phyloP scores from a whole-genome alignment of 2,329 filamentous ascomycete species.

The Ophiocordyceps robertsii region DNA sequence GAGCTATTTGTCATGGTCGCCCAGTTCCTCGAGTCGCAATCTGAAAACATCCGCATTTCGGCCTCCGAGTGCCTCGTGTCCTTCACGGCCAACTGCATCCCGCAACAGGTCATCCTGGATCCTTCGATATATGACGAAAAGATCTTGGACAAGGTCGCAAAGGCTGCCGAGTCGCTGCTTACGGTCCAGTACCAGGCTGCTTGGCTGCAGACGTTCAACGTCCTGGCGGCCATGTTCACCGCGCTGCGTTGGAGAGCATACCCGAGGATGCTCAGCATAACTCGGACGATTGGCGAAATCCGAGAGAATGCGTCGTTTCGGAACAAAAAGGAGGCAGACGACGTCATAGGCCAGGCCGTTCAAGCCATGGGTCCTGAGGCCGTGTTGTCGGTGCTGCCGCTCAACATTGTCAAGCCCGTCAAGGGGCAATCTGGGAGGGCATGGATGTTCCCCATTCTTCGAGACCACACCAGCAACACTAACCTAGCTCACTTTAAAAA shows the following conservation, averaged over 20 bases:
- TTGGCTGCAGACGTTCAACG: slow-evolving; percentile 88
- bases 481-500: slow-evolving; percentile 71
- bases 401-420: slow-evolving; percentile 70
- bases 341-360: slow-evolving; percentile 77
- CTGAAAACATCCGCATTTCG: slow-evolving; percentile 86
- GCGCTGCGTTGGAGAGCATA: slow-evolving; percentile 72
- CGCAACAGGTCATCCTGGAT: slow-evolving; percentile 68
- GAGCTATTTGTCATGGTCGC: slow-evolving; percentile 71
- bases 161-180: slow-evolving; percentile 58
- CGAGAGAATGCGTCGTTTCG: slow-evolving; percentile 78
- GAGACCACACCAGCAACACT: slow-evolving; percentile 84
- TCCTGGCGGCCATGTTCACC: slow-evolving; percentile 78
- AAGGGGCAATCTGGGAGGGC: slow-evolving; percentile 73
- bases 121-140: slow-evolving; percentile 92
- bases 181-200: slow-evolving; percentile 87
- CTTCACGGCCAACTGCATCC: slow-evolving; percentile 82
- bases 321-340: slow-evolving; percentile 89
- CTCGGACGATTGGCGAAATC: slow-evolving; percentile 73
- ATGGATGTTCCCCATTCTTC: slow-evolving; percentile 85
- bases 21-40: slow-evolving; percentile 70
- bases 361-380: slow-evolving; percentile 80
- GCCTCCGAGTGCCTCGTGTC: slow-evolving; percentile 92
- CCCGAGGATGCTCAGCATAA: slow-evolving; percentile 62
- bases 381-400: slow-evolving; percentile 67
- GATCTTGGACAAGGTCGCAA: slow-evolving; percentile 67